Base-by-base conservation (phyloP, 2,329 filamentous ascomycete genomes). In the Aspergillus uvarum region DNA sequence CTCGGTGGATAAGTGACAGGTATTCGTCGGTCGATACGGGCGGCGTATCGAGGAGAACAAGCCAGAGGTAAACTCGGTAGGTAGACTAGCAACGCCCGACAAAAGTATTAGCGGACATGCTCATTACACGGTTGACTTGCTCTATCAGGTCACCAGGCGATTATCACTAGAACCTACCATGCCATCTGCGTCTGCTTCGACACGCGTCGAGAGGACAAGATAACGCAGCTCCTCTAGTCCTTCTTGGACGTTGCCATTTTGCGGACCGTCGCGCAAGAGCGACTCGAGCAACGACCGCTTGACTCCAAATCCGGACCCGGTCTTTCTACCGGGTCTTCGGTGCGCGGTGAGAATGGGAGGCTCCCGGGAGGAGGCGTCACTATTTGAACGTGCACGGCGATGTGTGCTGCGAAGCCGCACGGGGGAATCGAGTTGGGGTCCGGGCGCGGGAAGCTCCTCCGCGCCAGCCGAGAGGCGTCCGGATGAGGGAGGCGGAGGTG, bases 1-100 rank as follows among this genome's bases (percentile, higher is more conserved):
- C 94, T 64, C 95, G 91, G 72, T 96, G 92, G 65, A 99, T 89
- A 49, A 98, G 89, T 59, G 86, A 85, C 65, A 98, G 89, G 75
- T 99, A 99, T 62, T 89, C 84, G 69, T 96, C 91, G 60, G 95
- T 96, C 49, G 88, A 85, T 64, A 97, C 81, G 48, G 96, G 87
- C 6, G 92, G 88, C 32, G 93, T 89, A 72, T 96, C 91, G 68
- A 99, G 89, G 12, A 99, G 86, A 67, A 96, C 91, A 47, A 98
- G 85, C 95, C 95, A 99, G 65, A 96, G 87, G 76, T 99, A 98
- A 74, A 98, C 96, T 70, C 95, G 89, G 63, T 95, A 82, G 50
- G 92, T 89, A 21, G 95, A 99, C 94, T 96, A 69, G 48, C 59
- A 8, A 19, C 16, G 16, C 38, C 8, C 38, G 16, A 12, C 48